phyloP scores from a whole-genome alignment of 352 stramenopile genomes.

The Hyaloperonospora brassicae region DNA sequence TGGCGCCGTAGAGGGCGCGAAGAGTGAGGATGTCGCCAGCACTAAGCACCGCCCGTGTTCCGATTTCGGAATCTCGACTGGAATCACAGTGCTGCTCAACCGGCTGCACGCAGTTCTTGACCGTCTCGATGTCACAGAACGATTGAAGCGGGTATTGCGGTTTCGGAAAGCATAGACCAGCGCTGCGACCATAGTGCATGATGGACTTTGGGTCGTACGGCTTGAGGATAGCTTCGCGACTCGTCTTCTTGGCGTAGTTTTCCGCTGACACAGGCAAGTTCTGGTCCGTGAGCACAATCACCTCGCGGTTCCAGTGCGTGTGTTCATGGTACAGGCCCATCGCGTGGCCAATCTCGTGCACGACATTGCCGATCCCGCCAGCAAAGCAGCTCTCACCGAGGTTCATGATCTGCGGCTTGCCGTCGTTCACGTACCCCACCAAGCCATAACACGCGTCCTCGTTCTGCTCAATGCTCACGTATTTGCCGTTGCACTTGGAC shows the following conservation, averaged over 20 bases:
- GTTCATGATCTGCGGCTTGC: conserved; percentile 61
- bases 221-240: conserved; percentile 39
- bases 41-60: conserved; percentile 45
- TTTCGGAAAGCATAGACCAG: conserved; percentile 65
- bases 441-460: conserved; percentile 66
- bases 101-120: conserved; percentile 61
- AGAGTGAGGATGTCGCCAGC: conserved; percentile 57
- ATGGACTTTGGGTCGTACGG: conserved; percentile 65
- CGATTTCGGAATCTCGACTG: conserved; percentile 53
- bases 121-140: conserved; percentile 59
- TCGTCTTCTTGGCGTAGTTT: conserved; percentile 60
- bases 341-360: conserved; percentile 64
- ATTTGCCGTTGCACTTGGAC: conserved; percentile 52
- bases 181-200: conserved; percentile 68
- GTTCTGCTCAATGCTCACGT: conserved; percentile 63
- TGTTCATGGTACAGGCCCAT: conserved; percentile 69
- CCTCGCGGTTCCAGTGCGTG: conserved; percentile 49
- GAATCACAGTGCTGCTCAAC: conserved; percentile 62
- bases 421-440: conserved; percentile 61
- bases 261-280: conserved; percentile 51
- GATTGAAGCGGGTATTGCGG: conserved; percentile 47
- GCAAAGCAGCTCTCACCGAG: conserved; percentile 60
- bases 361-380: conserved; percentile 34
- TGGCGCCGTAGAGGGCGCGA: conserved; percentile 47
- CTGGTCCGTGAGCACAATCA: conserved; percentile 61